Conservation (phyloP, 495 filamentous ascomycete genomes). For the Cudoniella acicularis region DNA sequence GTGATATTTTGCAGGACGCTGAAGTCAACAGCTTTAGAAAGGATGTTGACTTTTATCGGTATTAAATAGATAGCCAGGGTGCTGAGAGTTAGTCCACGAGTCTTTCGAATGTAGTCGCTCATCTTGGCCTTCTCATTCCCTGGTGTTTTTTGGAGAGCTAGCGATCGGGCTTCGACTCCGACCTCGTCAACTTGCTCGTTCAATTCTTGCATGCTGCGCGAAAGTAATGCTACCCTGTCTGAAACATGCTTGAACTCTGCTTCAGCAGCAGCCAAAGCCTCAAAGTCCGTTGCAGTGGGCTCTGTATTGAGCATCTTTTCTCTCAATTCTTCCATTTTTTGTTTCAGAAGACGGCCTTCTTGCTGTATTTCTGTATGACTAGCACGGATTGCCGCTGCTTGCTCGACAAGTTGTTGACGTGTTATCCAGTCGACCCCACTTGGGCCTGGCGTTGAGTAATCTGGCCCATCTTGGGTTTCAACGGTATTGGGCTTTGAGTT, state of each 20-base stretch:
- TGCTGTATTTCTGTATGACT: constrained; percentile 4
- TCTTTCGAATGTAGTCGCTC: constrained; percentile 48
- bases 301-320: not conserved
- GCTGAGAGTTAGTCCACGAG: constrained; percentile 50
- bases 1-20: constrained; percentile 47
- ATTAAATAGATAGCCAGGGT: constrained; percentile 53
- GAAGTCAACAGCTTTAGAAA: constrained; percentile 51
- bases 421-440: not conserved
- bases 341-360: constrained; percentile 1
- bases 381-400: not conserved
- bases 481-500: too few species aligned
- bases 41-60: constrained; percentile 49
- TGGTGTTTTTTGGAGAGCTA: not conserved
- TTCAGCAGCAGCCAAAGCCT: not conserved
- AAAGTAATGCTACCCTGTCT: not conserved
- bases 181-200: constrained; percentile 3
- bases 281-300: not conserved
- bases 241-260: constrained; percentile 7
- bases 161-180: not conserved
- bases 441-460: not conserved
- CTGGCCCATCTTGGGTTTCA: too few species aligned
- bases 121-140: constrained; percentile 19
- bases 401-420: not conserved
- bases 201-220: constrained; percentile 4
- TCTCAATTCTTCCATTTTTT: constrained; percentile 11